Evolutionary conservation across 2,329 filamentous ascomycete species (phyloP), one percentile per base, ranked within the genome.

Genomic region (Trichophyton benhamiae): DNA sequence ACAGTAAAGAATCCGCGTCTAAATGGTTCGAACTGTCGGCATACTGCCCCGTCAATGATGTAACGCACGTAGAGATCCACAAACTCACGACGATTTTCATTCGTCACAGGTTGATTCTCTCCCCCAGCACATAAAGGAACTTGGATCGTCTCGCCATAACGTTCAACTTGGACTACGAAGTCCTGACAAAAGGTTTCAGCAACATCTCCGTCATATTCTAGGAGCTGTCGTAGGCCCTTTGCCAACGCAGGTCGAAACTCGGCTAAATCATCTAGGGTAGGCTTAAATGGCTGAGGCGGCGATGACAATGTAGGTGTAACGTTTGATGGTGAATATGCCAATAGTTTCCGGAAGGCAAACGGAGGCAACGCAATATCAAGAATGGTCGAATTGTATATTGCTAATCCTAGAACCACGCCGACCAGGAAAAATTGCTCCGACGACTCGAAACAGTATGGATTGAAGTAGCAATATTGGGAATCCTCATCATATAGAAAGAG

Each of bases 371-470:
- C 88, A 57, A 96, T 83, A 70, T 96, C 91, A 17, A 96, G 78
- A 66, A 96, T 96, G 0, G 89, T 96, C 1, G 89, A 95, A 73
- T 96, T 96, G 76, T 96, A 95, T 64, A 96, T 95, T 13, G 91
- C 91, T 62, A 96, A 78, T 0, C 91, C 91, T 60, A 96, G 81
- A 6, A 96, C 81, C 11, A 94, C 89, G 0, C 91, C 91, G 30
- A 96, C 88, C 22, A 96, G 80, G 70, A 94, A 95, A 73, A 89
- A 96, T 66, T 95, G 90, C 69, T 96, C 90, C 0, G 89, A 91
- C 0, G 89, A 91, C 72, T 96, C 91, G 67, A 96, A 91, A 15
- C 88, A 89, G 70, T 87, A 84, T 0, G 91, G 88, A 70, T 96
- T 96, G 77, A 96, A 96, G 73, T 96, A 96, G 75, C 91, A 96